Base-by-base conservation (phyloP, 164 flowering plant genomes). In the Annona squamosa region DNA sequence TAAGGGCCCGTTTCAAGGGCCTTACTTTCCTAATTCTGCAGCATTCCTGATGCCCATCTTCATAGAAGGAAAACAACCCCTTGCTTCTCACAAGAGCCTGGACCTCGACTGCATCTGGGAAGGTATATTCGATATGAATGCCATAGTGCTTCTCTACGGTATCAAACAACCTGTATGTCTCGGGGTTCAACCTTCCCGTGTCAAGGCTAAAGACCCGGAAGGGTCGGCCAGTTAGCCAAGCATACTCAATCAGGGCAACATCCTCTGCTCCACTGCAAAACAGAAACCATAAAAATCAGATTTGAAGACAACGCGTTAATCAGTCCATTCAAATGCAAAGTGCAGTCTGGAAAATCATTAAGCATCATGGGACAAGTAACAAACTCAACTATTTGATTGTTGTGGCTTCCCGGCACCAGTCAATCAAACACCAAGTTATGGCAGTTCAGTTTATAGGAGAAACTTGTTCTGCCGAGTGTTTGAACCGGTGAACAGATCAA, bases 31-130 rank as follows among this genome's bases (percentile, higher is more conserved):
- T 88, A 45, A 91, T 89, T 63, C 97, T 84, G 87, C 99, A 95
- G 88, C 99, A 95, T 72, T 95, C 99, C 62, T 91, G 96, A 80
- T 95, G 98, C 43, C 99, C 99, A 75, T 93, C 98, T 59, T 90
- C 97, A 46, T 91, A 93, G 77, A 93, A 93, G 0, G 98, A 93
- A 78, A 95, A 95, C 43, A 93, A 79, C 0, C 98, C 98, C 78
- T 93, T 95, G 81, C 46, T 87, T 76, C 99, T 87, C 0, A 95
- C 99, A 17, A 95, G 74, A 5, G 79, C 97, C 72, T 95, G 97
- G 71, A 93, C 97, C 72, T 95, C 99, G 56, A 88, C 86, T 71
- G 99, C 91, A 82, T 95, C 98, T 0, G 99, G 99, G 69, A 93
- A 93, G 93, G 85, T 95, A 87, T 95, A 91, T 75, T 95, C 99